Evolutionary conservation across 2,329 filamentous ascomycete species (phyloP).

Genomic region (Cladophialophora chaetospira): DNA sequence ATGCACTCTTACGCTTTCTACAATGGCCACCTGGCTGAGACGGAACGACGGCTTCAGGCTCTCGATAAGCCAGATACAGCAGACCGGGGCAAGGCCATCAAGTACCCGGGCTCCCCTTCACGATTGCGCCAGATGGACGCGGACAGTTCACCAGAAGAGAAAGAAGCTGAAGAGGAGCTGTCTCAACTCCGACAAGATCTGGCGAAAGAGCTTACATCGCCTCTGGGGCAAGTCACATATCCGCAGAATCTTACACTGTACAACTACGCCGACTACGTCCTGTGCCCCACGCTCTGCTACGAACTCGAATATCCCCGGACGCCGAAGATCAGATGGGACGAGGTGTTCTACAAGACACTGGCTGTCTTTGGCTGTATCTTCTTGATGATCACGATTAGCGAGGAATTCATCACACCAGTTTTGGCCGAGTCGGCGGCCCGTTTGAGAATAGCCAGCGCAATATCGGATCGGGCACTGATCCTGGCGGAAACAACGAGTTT

Average conservation of each 20-base stretch:
- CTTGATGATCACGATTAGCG: conserved; percentile 83
- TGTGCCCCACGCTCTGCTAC: conserved; percentile 95
- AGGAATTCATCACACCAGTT: conserved; percentile 94
- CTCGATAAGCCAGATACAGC: conserved; percentile 68
- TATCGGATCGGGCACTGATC: conserved; percentile 71
- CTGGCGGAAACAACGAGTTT: conserved; percentile 86
- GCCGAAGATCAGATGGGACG: conserved; percentile 71
- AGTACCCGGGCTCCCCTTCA: conserved; percentile 65
- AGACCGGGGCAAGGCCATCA: conserved; percentile 66
- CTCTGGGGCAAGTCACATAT: conserved; percentile 85
- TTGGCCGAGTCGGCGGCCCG: conserved; percentile 69
- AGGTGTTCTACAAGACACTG: conserved; percentile 79
- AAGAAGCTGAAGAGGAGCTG: conserved; percentile 55
- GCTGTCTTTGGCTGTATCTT: conserved; percentile 97
- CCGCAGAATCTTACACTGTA: conserved; percentile 79
- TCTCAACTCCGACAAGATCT: conserved; percentile 78
- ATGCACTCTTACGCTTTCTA: conserved; percentile 99
- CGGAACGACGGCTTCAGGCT: conserved; percentile 73
- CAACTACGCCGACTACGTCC: conserved; percentile 84
- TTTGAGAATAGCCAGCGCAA: conserved; percentile 50
- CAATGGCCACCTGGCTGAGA: conserved; percentile 91
- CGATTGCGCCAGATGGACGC: conserved; percentile 34
- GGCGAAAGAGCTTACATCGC: conserved; percentile 86
- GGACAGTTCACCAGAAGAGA: conserved; percentile 37
- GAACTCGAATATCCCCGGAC: conserved; percentile 93